These are phyloP conservation scores for Solanum virginianum DNA, from an alignment of 257 asterid species.

Conservation along the genomic window DNA sequence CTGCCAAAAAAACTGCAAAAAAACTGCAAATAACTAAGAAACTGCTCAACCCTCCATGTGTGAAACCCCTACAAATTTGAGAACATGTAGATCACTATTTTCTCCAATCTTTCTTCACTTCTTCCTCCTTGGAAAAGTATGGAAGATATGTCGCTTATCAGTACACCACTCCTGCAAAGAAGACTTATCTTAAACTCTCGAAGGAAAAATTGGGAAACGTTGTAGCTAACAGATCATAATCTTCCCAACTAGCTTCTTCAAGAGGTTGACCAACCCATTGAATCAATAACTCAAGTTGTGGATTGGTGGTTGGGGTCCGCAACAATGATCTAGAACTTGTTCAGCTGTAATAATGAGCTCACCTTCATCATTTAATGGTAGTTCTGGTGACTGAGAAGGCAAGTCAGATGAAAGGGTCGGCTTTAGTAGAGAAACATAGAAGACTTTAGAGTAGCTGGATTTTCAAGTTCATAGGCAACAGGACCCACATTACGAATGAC, in stretches of 20 bases:
- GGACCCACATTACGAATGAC: not conserved
- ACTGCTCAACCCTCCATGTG: not conserved
- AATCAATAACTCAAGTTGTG: not conserved
- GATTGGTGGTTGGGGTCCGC: not conserved
- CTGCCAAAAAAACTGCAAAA: too few species aligned
- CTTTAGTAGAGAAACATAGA: not conserved
- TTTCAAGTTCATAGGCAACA: not conserved
- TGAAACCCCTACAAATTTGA: not conserved
- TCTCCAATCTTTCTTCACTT: not conserved
- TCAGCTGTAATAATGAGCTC: not conserved
- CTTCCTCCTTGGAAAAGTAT: not conserved
- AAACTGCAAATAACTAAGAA: not conserved
- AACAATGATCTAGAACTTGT: not conserved
- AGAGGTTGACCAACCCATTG: not conserved
- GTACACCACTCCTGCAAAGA: too few species aligned
- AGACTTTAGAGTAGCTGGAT: not conserved
- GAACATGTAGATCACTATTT: not conserved
- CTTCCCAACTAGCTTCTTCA: not conserved
- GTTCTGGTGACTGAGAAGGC: not conserved
- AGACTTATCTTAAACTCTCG: too few species aligned
- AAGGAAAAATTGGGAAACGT: too few species aligned
- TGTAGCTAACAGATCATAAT: not conserved
- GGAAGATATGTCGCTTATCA: not conserved
- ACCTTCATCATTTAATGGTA: not conserved
- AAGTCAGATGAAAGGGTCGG: not conserved